Evolutionary conservation across 2,329 filamentous ascomycete genomes (phyloP).

Genomic region (Graphiopsis chlorocephala): DNA sequence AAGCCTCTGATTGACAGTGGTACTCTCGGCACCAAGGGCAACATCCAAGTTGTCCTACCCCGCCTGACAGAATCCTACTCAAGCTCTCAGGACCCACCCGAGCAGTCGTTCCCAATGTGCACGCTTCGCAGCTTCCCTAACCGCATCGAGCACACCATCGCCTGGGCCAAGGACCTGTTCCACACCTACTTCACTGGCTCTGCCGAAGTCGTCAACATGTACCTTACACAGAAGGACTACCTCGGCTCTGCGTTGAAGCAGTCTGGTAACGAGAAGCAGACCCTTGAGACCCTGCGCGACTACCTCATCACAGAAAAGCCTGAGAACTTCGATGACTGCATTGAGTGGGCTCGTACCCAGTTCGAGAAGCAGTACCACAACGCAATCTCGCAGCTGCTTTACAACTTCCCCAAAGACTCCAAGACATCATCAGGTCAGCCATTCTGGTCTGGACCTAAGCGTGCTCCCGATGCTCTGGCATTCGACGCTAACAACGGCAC

Average conservation of each 20-base stretch:
- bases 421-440: constrained; percentile 81
- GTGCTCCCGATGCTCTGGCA: constrained; percentile 85
- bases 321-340: constrained; percentile 89
- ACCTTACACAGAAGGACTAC: constrained; percentile 88
- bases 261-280: constrained; percentile 91
- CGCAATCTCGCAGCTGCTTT: constrained; percentile 88
- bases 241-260: constrained; percentile 84
- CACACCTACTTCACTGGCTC: constrained; percentile 91
- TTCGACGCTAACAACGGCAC: constrained; percentile 83
- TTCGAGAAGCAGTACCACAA: constrained; percentile 98
- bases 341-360: constrained; percentile 87
- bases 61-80: constrained; percentile 95
- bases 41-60: constrained; percentile 93
- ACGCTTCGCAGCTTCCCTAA: constrained; percentile 97
- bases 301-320: constrained; percentile 91
- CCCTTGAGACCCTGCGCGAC: constrained; percentile 83
- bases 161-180: constrained; percentile 95
- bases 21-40: constrained; percentile 97
- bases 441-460: constrained; percentile 99
- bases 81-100: constrained; percentile 91
- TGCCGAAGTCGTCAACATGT: constrained; percentile 85
- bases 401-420: constrained; percentile 96
- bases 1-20: constrained; percentile 95
- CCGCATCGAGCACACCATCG: constrained; percentile 97
- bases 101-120: constrained; percentile 99